These are phyloP conservation scores for Asclepias syriaca DNA, from an alignment of 257 asterid species.

Conservation along the genomic window DNA sequence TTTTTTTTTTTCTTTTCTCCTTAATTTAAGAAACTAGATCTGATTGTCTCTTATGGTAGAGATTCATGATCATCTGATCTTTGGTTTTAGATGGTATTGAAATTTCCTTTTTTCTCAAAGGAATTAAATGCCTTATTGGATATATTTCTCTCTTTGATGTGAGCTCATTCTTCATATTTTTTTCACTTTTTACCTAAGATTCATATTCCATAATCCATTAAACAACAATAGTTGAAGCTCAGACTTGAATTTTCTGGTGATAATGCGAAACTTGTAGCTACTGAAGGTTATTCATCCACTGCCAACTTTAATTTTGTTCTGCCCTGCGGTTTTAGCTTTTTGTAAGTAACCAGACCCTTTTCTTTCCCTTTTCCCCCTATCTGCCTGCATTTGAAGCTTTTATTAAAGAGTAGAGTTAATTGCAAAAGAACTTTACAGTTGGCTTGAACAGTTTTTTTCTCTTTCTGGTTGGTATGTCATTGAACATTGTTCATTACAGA, in stretches of 20 bases:
- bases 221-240: too few species aligned
- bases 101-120: conserved; percentile 10
- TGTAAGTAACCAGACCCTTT: neutral
- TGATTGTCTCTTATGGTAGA: conserved; percentile 8
- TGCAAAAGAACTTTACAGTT: conserved; percentile 14
- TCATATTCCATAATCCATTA: too few species aligned
- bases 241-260: too few species aligned
- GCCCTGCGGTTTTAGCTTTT: too few species aligned
- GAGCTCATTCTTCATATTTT: too few species aligned
- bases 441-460: neutral
- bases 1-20: neutral
- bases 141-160: neutral
- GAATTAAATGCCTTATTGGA: conserved; percentile 3
- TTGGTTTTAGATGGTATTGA: conserved; percentile 2
- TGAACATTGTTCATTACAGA: neutral
- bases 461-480: neutral
- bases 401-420: neutral
- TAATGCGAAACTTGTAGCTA: neutral
- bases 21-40: neutral
- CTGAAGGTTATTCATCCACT: neutral
- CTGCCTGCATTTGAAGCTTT: neutral
- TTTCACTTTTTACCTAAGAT: too few species aligned
- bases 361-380: too few species aligned
- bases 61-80: conserved; percentile 9
- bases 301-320: neutral